Base-by-base conservation (phyloP, 345 rosid species). In the Laguncularia racemosa region DNA sequence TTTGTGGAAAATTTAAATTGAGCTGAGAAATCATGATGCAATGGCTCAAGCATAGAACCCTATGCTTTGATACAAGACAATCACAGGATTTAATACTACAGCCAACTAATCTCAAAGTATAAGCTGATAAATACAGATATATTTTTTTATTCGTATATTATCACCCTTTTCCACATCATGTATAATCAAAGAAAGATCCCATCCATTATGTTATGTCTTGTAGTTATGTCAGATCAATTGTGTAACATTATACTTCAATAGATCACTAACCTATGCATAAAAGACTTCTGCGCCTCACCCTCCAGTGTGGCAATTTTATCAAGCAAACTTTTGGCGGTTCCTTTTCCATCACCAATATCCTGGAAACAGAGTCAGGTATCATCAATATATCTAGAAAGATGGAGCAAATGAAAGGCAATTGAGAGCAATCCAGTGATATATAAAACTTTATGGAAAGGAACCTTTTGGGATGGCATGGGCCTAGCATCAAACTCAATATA, bases 261-360 rank as follows among this genome's bases (percentile, higher is more conserved):
- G 62, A 63, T 62, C 16, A 78, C 90, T 70, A 58, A 89, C 99
- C 99, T 78, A 64, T 93, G 99, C 99, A 93, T 89, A 73, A 93
- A 93, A 59, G 97, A 89, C 76, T 93, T 89, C 67, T 93, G 97
- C 40, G 99, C 99, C 72, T 93, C 95, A 61, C 82, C 77, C 74
- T 93, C 99, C 91, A 75, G 46, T 54, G 71, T 73, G 50, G 86
- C 83, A 68, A 89, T 89, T 81, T 56, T 89, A 58, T 79, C 87
- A 73, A 93, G 76, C 77, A 89, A 76, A 53, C 44, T 67, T 71
- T 76, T 89, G 44, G 95, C 90, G n/a, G 89, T 93, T 57, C 91
- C 95, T 63, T 68, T 78, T 13, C 95, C 96, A 74, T 87, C 90
- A 67, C 81, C 83, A 72, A 76, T 68, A 75, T 79, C 87, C 99